Base-by-base conservation (phyloP, 208 protist genomes). In the Trypanosoma boissoni region DNA sequence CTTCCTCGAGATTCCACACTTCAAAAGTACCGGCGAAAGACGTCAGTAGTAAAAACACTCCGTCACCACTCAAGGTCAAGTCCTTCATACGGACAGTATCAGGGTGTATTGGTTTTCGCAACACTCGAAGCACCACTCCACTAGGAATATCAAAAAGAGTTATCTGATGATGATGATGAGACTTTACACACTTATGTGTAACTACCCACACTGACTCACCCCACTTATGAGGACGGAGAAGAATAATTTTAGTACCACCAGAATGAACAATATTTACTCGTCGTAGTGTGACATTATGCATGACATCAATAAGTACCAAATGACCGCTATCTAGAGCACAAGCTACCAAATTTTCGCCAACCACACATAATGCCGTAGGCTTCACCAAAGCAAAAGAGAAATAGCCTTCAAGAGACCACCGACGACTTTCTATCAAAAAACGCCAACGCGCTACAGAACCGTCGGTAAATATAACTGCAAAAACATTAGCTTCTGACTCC, bases 11-110 rank as follows among this genome's bases (percentile, higher is more conserved):
- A 54, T 74, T 86, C 87, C 87, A 94, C 8, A 94, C 78, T 62
- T 94, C 87, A 61, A 94, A 94, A 8, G 78, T 83, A 46, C 83
- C 79, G 42, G 88, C 78, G 69, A 72, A 74, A 72, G 83, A 94
- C 5, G 68, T 62, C 2, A 91, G 64, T 32, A 94, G 61, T 20
- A 94, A 60, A 58, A 83, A 94, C 9, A 61, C 77, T 31, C 61
- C 52, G 18, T 62, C 74, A 9, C 69, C 36, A 54, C 81, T 83
- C 72, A 80, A 75, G 12, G 69, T 76, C 12, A 87, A 75, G 37
- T 83, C 71, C 48, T 88, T 91, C 68, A 88, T 79, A 29, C 62
- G 69, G 26, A 56, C 78, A 31, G 64, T 60, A 72, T 92, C 81
- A 37, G 37, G 20, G n/a, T 72, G 58, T 53, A 68, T 79, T n/a